Evolutionary conservation across 176 grass and related monocot genomes (phyloP).

Genomic region (Carex cristatella): DNA sequence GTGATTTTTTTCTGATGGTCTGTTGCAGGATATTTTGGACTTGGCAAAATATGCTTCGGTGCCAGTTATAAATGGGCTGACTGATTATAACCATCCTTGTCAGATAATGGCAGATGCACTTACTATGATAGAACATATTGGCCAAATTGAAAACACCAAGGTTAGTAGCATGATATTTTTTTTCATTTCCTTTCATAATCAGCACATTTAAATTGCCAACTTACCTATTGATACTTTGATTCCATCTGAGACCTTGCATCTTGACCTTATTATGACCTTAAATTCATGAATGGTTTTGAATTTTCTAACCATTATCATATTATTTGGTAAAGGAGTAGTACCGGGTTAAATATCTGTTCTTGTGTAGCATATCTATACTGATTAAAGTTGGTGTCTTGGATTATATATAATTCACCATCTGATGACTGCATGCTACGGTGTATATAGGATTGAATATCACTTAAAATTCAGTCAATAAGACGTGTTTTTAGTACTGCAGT

Average conservation of each 20-base stretch:
- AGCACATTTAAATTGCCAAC: neutral
- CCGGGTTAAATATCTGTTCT: neutral
- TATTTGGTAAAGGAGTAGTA: neutral
- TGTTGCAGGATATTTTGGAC: slow-evolving; percentile 92
- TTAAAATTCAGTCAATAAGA: neutral
- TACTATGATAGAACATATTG: slow-evolving; percentile 84
- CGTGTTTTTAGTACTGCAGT: neutral
- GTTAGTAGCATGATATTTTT: slow-evolving; percentile 26
- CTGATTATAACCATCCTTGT: slow-evolving; percentile 95
- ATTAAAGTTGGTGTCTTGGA: neutral
- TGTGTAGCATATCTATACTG: neutral
- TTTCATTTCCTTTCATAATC: neutral
- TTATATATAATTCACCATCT: neutral
- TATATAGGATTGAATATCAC: neutral
- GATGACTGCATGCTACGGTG: neutral
- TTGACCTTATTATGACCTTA: neutral
- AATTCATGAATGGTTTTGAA: neutral
- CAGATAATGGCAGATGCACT: slow-evolving; percentile 99
- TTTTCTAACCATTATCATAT: neutral
- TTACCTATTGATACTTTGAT: slow-evolving; percentile 3
- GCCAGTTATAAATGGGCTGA: slow-evolving; percentile 88
- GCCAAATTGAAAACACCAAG: slow-evolving; percentile 76
- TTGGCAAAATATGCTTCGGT: slow-evolving; percentile 78
- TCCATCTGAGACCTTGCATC: neutral
- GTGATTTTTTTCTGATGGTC: slow-evolving; percentile 11